Evolutionary conservation across 2,329 filamentous ascomycete species (phyloP).

Genomic region (Trichoderma afroharzianum): DNA sequence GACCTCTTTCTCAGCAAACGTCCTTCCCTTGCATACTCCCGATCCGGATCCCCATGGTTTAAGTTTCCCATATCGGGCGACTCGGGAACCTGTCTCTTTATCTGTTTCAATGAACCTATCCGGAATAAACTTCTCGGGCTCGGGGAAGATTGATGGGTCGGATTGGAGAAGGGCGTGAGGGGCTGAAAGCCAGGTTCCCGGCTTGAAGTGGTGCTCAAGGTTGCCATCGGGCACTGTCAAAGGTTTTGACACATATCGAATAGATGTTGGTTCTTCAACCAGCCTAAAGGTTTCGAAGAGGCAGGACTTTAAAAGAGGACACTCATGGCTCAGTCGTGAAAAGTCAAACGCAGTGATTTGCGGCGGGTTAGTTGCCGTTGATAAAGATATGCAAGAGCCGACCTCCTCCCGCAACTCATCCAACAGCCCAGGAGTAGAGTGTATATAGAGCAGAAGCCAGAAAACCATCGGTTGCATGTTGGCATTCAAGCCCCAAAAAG

Average conservation of each 20-base stretch:
- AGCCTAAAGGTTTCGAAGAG: slow-evolving; percentile 25
- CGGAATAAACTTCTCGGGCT: slow-evolving; percentile 21
- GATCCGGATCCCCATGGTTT: slow-evolving; percentile 24
- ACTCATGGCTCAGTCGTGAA: slow-evolving; percentile 7
- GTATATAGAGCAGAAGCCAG: slow-evolving; percentile 23
- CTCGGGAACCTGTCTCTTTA: background rate
- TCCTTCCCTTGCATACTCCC: slow-evolving; percentile 25
- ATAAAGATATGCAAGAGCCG: slow-evolving; percentile 10
- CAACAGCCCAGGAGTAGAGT: slow-evolving; percentile 19
- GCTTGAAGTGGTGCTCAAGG: slow-evolving; percentile 18
- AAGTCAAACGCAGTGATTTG: slow-evolving; percentile 16
- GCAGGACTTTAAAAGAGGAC: slow-evolving; percentile 24
- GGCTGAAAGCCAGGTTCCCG: slow-evolving; percentile 23
- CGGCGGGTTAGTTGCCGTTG: background rate
- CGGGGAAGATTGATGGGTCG: slow-evolving; percentile 20
- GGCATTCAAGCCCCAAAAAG: slow-evolving; percentile 24
- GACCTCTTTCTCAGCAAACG: slow-evolving; percentile 27
- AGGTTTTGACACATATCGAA: slow-evolving; percentile 20
- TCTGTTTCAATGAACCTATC: slow-evolving; percentile 23
- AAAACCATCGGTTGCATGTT: slow-evolving; percentile 24
- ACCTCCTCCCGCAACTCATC: slow-evolving; percentile 21
- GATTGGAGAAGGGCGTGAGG: slow-evolving; percentile 19
- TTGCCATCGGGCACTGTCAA: slow-evolving; percentile 19
- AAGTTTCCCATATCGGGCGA: slow-evolving; percentile 22
- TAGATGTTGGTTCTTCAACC: slow-evolving; percentile 21